Evolutionary conservation across 768 basidiomycete genomes (phyloP).

Genomic region (Xerocomellus dryophilus): DNA sequence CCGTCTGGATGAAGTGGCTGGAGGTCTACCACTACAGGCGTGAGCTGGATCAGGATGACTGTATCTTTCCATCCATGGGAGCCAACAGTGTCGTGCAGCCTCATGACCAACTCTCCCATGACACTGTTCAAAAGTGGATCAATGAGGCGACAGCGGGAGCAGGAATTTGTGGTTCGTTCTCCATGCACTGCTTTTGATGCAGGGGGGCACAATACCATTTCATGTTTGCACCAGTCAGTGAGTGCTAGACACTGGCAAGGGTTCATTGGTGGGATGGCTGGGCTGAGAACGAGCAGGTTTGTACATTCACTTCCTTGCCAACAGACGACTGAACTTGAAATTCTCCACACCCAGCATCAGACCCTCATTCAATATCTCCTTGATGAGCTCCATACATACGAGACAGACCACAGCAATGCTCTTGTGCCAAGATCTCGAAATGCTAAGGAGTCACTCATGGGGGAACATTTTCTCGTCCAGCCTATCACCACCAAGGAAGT

Average conservation of each 20-base stretch:
- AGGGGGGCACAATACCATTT: constrained; percentile 28
- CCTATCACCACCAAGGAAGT: neutral
- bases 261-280: constrained; percentile 43
- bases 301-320: neutral
- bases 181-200: neutral
- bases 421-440: neutral
- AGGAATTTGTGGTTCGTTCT: neutral
- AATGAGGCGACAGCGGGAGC: neutral
- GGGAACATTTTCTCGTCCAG: neutral
- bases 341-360: neutral
- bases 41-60: neutral
- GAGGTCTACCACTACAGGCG: neutral
- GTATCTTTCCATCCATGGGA: neutral
- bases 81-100: neutral
- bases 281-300: constrained; percentile 37
- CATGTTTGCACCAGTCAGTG: constrained; percentile 35
- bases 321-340: neutral
- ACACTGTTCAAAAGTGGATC: neutral
- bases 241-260: constrained; percentile 34
- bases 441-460: neutral
- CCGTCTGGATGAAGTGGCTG: neutral
- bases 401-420: neutral
- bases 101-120: neutral
- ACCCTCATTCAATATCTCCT: neutral
- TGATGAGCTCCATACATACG: neutral